Evolutionary conservation across 2,329 filamentous ascomycete genomes (phyloP).

Genomic region (Paecilomyces sp.): DNA sequence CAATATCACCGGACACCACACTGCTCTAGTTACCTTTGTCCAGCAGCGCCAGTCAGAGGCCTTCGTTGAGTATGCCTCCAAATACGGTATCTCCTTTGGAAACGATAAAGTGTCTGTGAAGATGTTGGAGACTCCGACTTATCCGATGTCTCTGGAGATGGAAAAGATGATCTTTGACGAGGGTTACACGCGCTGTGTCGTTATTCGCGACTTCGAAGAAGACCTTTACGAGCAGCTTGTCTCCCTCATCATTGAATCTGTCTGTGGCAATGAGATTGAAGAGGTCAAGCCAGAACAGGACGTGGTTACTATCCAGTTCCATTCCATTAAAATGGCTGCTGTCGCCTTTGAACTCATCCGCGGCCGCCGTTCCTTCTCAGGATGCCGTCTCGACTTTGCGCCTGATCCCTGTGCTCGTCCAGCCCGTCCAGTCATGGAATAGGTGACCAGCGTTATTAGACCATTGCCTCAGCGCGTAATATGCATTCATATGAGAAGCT

Average conservation of each 20-base stretch:
- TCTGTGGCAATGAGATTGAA: conserved; percentile 10
- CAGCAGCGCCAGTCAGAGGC: conserved; percentile 14
- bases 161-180: conserved; percentile 11
- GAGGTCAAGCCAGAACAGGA: conserved; percentile 7
- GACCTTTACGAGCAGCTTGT: conserved; percentile 5
- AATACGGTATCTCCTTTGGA: conserved; percentile 12
- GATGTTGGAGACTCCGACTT: conserved; percentile 21
- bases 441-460: not conserved
- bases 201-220: conserved; percentile 9
- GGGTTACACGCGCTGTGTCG: conserved; percentile 20
- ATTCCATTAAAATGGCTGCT: conserved; percentile 13
- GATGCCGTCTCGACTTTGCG: conserved; percentile 16
- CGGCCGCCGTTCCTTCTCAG: conserved; percentile 6
- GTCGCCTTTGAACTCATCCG: conserved; percentile 8
- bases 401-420: conserved; percentile 27
- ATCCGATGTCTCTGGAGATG: conserved; percentile 18
- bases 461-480: not conserved
- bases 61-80: conserved; percentile 12
- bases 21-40: conserved; percentile 23
- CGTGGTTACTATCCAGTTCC: conserved; percentile 11
- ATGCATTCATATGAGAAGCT: not conserved
- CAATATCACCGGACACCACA: conserved; percentile 20
- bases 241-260: conserved; percentile 4
- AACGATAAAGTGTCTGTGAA: conserved; percentile 11
- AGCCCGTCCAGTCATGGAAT: not conserved